Conservation (phyloP, 805 yeast genomes). For the Yarrowia alimentaria region DNA sequence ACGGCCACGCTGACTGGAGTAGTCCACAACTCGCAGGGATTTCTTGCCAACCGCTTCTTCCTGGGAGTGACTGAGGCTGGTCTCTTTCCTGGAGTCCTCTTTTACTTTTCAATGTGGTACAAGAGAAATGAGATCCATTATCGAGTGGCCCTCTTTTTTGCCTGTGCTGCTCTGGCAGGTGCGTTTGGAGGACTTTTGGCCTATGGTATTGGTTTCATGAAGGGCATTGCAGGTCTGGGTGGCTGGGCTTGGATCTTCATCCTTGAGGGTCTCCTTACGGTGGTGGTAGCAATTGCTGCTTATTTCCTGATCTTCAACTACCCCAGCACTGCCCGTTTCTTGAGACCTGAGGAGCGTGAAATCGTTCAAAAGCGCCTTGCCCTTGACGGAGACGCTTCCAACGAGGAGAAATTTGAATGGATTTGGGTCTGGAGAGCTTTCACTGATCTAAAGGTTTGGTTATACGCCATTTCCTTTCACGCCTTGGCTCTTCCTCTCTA, state of each 20-base stretch:
- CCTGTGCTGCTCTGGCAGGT: constrained; percentile 43
- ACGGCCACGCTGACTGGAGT: constrained; percentile 41
- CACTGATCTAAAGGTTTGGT: not conserved
- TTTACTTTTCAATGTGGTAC: constrained; percentile 45
- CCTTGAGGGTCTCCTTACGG: constrained; percentile 45
- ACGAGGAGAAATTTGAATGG: constrained; percentile 6
- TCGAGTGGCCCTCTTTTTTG: constrained; percentile 43
- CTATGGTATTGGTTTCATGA: constrained; percentile 48
- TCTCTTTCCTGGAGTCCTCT: constrained; percentile 45
- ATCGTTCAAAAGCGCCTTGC: not conserved
- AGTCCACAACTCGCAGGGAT: constrained; percentile 36
- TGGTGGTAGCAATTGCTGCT: constrained; percentile 40
- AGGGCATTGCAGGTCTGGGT: constrained; percentile 40
- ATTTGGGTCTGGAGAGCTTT: constrained; percentile 10
- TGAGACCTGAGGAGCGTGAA: constrained; percentile 40
- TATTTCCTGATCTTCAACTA: constrained; percentile 43
- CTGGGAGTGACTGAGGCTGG: constrained; percentile 48
- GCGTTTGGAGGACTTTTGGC: constrained; percentile 45
- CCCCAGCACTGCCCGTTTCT: constrained; percentile 41
- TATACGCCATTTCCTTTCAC: constrained; percentile 6
- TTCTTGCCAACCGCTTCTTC: constrained; percentile 42
- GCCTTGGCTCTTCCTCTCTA: constrained; percentile 9
- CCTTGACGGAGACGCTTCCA: constrained; percentile 45
- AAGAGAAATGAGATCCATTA: constrained; percentile 43
- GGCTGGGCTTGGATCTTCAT: constrained; percentile 47